A percentile compares a stretch with the other conserved stretches of the same genome.
phyloP scores from a whole-genome alignment of 305 asterid species.

The Fraxinus velutina region DNA sequence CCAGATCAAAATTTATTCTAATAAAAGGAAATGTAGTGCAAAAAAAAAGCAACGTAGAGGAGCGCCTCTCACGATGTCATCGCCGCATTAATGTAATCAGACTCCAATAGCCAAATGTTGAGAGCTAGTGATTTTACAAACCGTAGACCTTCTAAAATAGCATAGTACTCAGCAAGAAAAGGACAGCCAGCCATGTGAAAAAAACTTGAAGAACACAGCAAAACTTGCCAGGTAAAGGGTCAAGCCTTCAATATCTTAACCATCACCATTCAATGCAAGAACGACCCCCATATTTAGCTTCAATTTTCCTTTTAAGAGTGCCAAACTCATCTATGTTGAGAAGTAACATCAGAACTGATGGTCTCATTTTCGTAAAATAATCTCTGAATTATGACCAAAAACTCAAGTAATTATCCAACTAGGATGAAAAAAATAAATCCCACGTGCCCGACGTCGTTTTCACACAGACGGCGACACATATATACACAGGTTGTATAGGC shows the following conservation, averaged over 20 bases:
- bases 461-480: constrained; percentile 12
- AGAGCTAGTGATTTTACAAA: not conserved
- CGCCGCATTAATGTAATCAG: not conserved
- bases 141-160: not conserved
- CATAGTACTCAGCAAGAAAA: not conserved
- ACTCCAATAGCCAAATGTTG: not conserved
- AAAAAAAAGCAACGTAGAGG: too few species aligned
- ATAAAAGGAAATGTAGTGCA: not conserved
- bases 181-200: not conserved
- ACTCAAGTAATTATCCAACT: not conserved
- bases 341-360: not conserved
- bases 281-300: not conserved
- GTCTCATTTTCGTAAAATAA: not conserved
- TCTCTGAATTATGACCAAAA: not conserved
- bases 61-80: not conserved
- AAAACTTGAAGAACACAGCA: too few species aligned
- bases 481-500: not conserved
- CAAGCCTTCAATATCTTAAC: not conserved
- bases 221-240: not conserved
- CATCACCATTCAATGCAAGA: not conserved
- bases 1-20: not conserved
- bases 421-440: not conserved
- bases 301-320: not conserved
- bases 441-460: constrained; percentile 11
- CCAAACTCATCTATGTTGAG: not conserved